These are phyloP conservation scores for Oryza punctata DNA, from an alignment of 176 grass and related monocot species.

Conservation along the genomic window DNA sequence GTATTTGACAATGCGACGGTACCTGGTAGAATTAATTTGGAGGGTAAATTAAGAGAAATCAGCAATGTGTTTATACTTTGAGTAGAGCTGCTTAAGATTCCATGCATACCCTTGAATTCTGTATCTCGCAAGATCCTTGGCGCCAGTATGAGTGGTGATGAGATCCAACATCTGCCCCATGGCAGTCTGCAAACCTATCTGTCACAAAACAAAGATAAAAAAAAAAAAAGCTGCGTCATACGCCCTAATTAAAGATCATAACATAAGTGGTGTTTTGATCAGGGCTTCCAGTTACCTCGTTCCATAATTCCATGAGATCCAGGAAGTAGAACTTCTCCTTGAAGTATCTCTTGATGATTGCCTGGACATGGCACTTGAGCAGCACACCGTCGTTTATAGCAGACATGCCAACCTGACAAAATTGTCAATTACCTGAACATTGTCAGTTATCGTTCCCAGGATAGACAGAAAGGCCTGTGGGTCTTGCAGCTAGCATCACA, in stretches of 20 bases:
- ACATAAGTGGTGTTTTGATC: neutral
- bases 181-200: constrained; percentile 68
- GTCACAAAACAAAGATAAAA: constrained; percentile 15
- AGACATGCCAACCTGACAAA: constrained; percentile 54
- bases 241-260: neutral
- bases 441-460: neutral
- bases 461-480: no score
- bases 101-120: constrained; percentile 53
- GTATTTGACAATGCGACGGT: constrained; percentile 68
- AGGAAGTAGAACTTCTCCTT: constrained; percentile 56
- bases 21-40: constrained; percentile 37
- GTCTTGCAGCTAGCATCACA: no score
- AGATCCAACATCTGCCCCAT: constrained; percentile 77
- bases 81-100: neutral
- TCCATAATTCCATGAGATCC: constrained; percentile 61
- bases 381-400: constrained; percentile 70
- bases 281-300: constrained; percentile 37
- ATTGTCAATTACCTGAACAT: neutral
- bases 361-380: constrained; percentile 64
- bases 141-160: constrained; percentile 58
- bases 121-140: constrained; percentile 61
- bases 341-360: constrained; percentile 69
- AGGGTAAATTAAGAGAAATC: neutral
- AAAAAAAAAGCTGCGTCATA: no score
- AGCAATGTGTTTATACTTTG: neutral